Evolutionary conservation across 108 stramenopile species (phyloP), one percentile per base, ranked within the genome.

Genomic region (Poteriospumella lacustris): DNA sequence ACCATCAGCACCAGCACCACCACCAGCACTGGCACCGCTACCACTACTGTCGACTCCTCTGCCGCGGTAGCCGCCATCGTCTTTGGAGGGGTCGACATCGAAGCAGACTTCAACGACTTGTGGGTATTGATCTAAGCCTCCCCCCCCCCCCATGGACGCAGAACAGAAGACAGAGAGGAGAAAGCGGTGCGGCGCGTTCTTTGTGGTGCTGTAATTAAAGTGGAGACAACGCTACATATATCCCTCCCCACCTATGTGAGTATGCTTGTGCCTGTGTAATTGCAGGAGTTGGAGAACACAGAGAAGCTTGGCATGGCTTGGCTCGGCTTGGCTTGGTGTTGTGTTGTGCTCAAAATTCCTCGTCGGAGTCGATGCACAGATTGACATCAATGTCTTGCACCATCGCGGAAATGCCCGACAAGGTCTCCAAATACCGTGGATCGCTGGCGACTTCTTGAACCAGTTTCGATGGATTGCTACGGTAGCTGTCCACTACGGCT

Each of bases 371-470:
- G 69, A 60, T 68, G 58, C 60, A 72, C 38, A 81, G 76, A 39
- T 80, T 76, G 0, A 80, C 80, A 67, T 83, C 80, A 0, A 83
- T 3, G 0, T 15, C 80, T 12, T 78, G 73, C 3, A 79, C 76
- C 42, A 84, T 36, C 68, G 81, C 72, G 33, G 70, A 43, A 0
- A 84, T 56, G 44, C 86, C 86, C 1, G 77, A 83, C 1, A 84
- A 39, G 29, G 69, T 72, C 39, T 87, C 87, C 29, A 87, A 77
- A 26, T 59, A 85, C 77, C 85, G 86, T 5, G 86, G 82, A n/a
- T 93, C 90, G 39, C 86, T 77, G 77, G 91, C 93, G n/a, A 91
- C 93, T 38, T 77, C 73, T 52, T 84, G 80, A 0, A 97, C 92
- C 42, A 97, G 85, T 31, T 82, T 93, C 42, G 92, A 84, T 24